Evolutionary conservation across 352 stramenopile genomes (phyloP), one percentile per base, ranked within the genome.

Genomic region (Phytophthora cryptogea): DNA sequence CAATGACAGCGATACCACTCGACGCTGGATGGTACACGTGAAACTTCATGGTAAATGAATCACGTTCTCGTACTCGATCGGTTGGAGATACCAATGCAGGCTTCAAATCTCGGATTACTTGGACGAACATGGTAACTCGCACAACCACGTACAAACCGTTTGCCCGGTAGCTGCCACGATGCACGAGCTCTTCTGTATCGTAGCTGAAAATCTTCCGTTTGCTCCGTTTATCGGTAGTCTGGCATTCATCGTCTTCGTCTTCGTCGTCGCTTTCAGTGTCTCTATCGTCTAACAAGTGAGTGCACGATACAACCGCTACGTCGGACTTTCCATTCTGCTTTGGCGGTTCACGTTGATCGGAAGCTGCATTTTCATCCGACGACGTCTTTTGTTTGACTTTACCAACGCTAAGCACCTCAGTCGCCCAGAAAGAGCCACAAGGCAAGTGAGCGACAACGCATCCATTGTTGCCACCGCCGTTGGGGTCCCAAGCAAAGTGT

Each of bases 41-140:
- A 20, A 92, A 80, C 9, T 68, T 64, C 17, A 90, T 41, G 9
- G 69, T 66, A 39, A 92, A 88, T 1, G 79, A 79, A 52, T 92
- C 78, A 2, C 66, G 39, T 43, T 90, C 62, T 4, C 61, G 46
- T 0, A 86, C 36, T 9, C 76, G 76, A 49, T 92, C 80, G 0
- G 74, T 77, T 17, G 76, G 80, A 3, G 63, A 63, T 3, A 23
- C 44, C 13, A 71, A 51, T 23, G 45, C 33, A 33, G 63, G 58
- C 5, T 59, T 43, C 23, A 67, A 54, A 28, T 71, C 63, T 46
- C 37, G 47, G 7, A 74, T 31, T 6, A 90, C 45, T 17, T 82
- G 39, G 0, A 70, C 83, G 8, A 68, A 67, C 83, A 89, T 90
- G 3, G 69, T 70, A 3, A 88, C 75, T 20, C 81, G 74, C 0